Conservation (phyloP, 176 grass and related monocot species). For the Zizania latifolia region DNA sequence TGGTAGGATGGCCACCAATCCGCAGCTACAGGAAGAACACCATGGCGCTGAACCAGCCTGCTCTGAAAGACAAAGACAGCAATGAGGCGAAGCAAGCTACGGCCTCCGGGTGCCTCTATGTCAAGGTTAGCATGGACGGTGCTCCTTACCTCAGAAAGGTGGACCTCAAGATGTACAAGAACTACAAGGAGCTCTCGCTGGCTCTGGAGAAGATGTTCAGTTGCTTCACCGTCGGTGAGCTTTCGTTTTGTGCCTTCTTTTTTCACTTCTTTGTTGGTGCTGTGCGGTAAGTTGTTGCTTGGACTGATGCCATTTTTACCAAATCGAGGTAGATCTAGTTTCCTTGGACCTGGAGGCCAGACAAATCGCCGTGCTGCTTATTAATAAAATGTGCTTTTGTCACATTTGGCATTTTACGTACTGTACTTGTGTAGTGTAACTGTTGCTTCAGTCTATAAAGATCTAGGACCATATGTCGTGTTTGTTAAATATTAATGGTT, state of each 20-base stretch:
- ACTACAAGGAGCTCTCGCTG: constrained; percentile 62
- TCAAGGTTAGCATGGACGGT: constrained; percentile 91
- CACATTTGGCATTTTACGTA: not conserved
- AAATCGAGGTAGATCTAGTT: constrained; percentile 13
- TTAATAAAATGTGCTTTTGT: too few species aligned
- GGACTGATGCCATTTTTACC: not conserved
- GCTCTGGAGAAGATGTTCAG: constrained; percentile 77
- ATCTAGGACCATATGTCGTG: constrained; percentile 10
- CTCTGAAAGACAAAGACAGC: constrained; percentile 47
- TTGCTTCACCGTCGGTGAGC: constrained; percentile 66
- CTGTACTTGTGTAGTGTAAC: constrained; percentile 5
- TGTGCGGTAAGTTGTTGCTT: too few species aligned
- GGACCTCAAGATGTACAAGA: constrained; percentile 69
- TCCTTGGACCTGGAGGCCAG: not conserved
- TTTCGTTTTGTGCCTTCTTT: too few species aligned
- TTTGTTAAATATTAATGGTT: constrained; percentile 13
- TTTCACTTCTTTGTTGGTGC: too few species aligned
- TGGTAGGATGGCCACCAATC: constrained; percentile 90
- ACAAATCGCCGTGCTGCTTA: not conserved
- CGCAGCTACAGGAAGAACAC: constrained; percentile 75
- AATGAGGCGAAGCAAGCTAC: constrained; percentile 31
- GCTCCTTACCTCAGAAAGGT: constrained; percentile 84
- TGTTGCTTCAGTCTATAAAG: not conserved
- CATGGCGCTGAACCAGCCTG: constrained; percentile 52
- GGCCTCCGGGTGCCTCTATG: constrained; percentile 37